These are phyloP conservation scores for Fragaria iinumae DNA, from an alignment of 306 rosid genomes.

Conservation along the genomic window DNA sequence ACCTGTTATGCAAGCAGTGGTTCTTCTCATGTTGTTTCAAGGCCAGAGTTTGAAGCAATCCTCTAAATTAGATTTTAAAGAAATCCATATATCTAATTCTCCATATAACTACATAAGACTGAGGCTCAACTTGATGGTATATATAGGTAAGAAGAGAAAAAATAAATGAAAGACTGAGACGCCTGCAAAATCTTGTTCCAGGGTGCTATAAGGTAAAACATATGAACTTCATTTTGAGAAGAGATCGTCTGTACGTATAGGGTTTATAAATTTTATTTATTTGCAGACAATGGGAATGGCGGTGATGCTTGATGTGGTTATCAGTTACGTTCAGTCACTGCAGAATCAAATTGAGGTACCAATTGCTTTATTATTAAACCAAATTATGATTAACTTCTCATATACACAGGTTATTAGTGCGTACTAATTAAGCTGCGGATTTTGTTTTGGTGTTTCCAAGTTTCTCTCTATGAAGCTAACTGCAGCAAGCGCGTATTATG, in stretches of 20 bases:
- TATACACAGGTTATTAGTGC: not conserved
- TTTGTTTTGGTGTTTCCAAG: slow-evolving; percentile 22
- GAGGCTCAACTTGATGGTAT: not conserved
- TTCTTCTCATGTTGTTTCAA: not conserved
- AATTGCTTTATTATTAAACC: not conserved
- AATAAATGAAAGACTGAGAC: slow-evolving; percentile 56
- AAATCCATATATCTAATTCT: not conserved
- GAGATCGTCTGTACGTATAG: not conserved
- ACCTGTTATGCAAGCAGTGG: not conserved
- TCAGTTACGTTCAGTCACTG: slow-evolving; percentile 60
- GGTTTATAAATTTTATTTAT: not conserved
- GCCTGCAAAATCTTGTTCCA: slow-evolving; percentile 57
- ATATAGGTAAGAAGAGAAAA: slow-evolving; percentile 53
- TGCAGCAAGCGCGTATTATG: slow-evolving; percentile 52
- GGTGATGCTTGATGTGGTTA: slow-evolving; percentile 67
- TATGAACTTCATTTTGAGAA: not conserved
- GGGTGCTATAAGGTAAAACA: slow-evolving; percentile 62
- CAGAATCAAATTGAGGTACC: slow-evolving; percentile 62
- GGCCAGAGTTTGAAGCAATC: not conserved
- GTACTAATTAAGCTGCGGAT: not conserved
- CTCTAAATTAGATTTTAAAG: too few species aligned
- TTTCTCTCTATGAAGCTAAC: slow-evolving; percentile 68
- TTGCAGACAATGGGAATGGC: slow-evolving; percentile 76
- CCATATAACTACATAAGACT: not conserved
- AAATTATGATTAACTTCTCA: not conserved